Base-by-base conservation (phyloP, 2,329 filamentous ascomycete species). In the Fonsecaea monophora region DNA sequence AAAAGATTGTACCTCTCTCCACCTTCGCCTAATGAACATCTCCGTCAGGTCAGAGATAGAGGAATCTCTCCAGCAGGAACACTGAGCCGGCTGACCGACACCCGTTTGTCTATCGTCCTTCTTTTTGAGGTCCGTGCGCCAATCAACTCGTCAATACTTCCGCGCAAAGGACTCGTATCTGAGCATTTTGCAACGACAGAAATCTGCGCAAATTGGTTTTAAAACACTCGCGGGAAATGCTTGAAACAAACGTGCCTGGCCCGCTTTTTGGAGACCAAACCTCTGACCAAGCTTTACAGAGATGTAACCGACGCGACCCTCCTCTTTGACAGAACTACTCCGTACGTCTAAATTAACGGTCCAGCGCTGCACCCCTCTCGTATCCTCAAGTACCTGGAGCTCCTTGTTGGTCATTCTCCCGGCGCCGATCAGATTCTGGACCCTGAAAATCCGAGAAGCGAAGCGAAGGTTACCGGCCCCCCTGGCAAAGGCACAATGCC, bases 381-480 rank as follows among this genome's bases (percentile, higher is more conserved):
- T 45, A 54, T 50, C 18, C 6, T 37, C 34, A 35, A 35, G 30
- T 32, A 32, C 4, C 30, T 32, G 30, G 30, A 32, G 12, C 15
- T 42, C 30, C n/a, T 6, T 60, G 42, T 8, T 34, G 42, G 34
- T 35, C 60, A 59, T 25, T 42, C 40, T 53, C 30, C 15, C 32
- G 4, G 42, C 37, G 40, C 48, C 66, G 59, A 68, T 65, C 58
- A 65, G 56, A 40, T 48, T 68, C 58, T 62, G 62, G 59, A 65
- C 62, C 62, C 62, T 68, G 53, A 61, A 59, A 59, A 62, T 65
- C 58, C 62, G 59, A 62, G 45, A 53, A 60, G 63, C 48, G 63
- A 65, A 62, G 53, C 53, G 50, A 62, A 59, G 37, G 15, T 35
- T 56, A 45, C 35, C 35, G 42, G 48, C 50, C n/a, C 21, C n/a